Conservation (phyloP, 2,329 filamentous ascomycete genomes). For the Paecilomyces fulvus region DNA sequence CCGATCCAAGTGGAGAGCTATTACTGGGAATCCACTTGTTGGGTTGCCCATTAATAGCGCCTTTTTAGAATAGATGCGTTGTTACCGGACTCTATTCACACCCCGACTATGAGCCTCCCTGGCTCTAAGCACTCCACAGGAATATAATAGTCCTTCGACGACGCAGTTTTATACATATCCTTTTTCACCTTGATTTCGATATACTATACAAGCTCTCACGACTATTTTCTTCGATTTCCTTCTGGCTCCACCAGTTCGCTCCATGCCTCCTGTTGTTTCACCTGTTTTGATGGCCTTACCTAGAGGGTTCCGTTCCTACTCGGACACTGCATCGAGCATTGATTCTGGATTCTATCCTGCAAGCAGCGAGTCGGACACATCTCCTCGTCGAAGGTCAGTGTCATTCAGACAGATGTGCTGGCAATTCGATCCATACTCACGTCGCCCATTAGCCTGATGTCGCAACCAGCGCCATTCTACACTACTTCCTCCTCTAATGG, state of each 20-base stretch:
- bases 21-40: neutral
- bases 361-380: constrained; percentile 22
- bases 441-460: constrained; percentile 15
- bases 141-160: neutral
- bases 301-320: constrained; percentile 21
- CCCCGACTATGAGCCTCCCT: neutral
- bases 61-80: neutral
- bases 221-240: neutral
- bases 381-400: constrained; percentile 29
- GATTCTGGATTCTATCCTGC: constrained; percentile 21
- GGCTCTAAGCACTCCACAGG: neutral
- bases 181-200: neutral
- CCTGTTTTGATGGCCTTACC: constrained; percentile 22
- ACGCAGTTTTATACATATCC: neutral
- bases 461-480: constrained; percentile 22
- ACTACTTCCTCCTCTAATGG: constrained; percentile 17
- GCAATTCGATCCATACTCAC: constrained; percentile 14
- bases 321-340: constrained; percentile 18
- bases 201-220: neutral
- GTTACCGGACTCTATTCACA: neutral
- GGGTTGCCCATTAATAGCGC: neutral
- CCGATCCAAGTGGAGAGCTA: neutral
- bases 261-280: constrained; percentile 25
- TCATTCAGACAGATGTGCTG: neutral
- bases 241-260: constrained; percentile 5